Evolutionary conservation across 805 yeast genomes (phyloP).

Genomic region (Scheffersomyces stipitis): DNA sequence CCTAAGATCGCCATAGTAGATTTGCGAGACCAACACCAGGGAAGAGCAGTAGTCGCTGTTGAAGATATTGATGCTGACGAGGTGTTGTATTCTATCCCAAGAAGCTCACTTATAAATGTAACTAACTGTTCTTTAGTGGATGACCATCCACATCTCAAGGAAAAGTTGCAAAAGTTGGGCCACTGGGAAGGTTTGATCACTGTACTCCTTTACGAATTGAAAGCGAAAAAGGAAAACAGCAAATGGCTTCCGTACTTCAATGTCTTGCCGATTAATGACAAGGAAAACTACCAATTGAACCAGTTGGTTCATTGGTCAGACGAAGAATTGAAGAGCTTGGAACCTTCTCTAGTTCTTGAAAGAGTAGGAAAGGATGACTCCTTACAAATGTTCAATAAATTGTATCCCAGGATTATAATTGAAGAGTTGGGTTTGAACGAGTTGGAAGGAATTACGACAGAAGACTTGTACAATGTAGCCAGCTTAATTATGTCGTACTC

Average conservation of each 20-base stretch:
- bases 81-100: conserved; percentile 67
- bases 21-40: conserved; percentile 58
- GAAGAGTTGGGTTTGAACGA: conserved; percentile 31
- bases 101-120: conserved; percentile 55
- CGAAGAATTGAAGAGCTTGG: conserved; percentile 52
- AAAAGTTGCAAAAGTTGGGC: conserved; percentile 41
- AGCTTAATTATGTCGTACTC: conserved; percentile 85
- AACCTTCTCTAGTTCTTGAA: conserved; percentile 68
- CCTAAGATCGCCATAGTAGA: conserved; percentile 62
- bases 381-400: conserved; percentile 51
- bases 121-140: conserved; percentile 49
- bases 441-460: conserved; percentile 38
- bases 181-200: conserved; percentile 83
- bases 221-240: conserved; percentile 44
- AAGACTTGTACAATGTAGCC: conserved; percentile 70
- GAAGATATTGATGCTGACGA: conserved; percentile 64
- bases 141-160: conserved; percentile 29
- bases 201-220: conserved; percentile 60
- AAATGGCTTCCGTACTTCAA: conserved; percentile 71
- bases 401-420: conserved; percentile 40
- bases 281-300: conserved; percentile 42
- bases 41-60: conserved; percentile 72
- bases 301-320: conserved; percentile 81
- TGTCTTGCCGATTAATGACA: conserved; percentile 57
- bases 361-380: conserved; percentile 75